Evolutionary conservation across 1,139 yeast genomes (phyloP).

Genomic region (Tardiomyces digboiensis): DNA sequence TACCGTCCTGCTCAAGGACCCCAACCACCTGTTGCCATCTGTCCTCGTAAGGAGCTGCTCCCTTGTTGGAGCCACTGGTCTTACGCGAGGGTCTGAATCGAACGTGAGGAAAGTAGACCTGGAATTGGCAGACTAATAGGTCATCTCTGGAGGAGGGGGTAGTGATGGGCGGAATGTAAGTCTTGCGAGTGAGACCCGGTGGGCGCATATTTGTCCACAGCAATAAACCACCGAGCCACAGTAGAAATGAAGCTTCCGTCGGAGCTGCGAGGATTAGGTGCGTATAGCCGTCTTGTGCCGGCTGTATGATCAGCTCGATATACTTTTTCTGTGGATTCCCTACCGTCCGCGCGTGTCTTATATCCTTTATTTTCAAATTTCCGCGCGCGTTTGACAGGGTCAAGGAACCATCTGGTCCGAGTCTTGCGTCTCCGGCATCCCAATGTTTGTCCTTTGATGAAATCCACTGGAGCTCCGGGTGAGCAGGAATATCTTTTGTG

Average conservation of each 20-base stretch:
- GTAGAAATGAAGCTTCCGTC: background rate
- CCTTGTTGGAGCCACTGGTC: conserved; percentile 5
- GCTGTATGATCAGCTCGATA: background rate
- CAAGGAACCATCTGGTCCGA: background rate
- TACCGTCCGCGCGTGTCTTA: background rate
- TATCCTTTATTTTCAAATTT: background rate
- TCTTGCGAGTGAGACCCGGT: conserved; percentile 10
- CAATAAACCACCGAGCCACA: conserved; percentile 7
- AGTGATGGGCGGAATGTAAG: conserved; percentile 9
- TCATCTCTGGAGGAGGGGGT: conserved; percentile 5
- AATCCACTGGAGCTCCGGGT: background rate
- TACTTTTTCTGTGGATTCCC: background rate
- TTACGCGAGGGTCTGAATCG: too few species aligned
- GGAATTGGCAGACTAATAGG: conserved; percentile 21
- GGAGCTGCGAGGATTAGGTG: background rate
- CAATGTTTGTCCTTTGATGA: background rate
- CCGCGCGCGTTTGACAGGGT: background rate
- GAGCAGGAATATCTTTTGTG: background rate
- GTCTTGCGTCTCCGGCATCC: background rate
- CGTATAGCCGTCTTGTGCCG: background rate
- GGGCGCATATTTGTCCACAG: conserved; percentile 12
- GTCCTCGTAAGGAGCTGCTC: conserved; percentile 28
- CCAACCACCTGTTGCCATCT: conserved; percentile 79
- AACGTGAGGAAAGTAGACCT: conserved; percentile 16
- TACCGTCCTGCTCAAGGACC: conserved; percentile 56